A percentile compares a stretch with the other conserved stretches of the same genome.
Conservation (phyloP, 371 early-diverging fungal genomes). For the Mucor indicus region DNA sequence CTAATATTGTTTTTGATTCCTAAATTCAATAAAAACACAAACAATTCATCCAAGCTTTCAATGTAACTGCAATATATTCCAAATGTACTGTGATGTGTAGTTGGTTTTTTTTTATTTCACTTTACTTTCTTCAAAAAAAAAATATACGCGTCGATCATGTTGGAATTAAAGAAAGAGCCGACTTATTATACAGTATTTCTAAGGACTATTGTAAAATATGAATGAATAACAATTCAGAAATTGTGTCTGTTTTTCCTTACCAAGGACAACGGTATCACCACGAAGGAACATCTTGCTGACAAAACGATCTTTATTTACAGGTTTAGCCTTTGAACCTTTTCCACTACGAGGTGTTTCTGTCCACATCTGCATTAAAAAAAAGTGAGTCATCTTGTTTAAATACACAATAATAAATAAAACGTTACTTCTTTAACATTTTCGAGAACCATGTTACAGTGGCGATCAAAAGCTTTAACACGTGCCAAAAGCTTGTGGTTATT, state of each 20-base stretch:
- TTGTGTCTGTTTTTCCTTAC: constrained; percentile 23
- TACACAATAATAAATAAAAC: neutral
- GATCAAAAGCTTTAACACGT: constrained; percentile 97
- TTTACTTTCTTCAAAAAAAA: too few species aligned
- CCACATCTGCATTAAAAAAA: constrained; percentile 77
- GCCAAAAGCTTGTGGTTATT: constrained; percentile 97
- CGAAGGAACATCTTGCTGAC: constrained; percentile 97
- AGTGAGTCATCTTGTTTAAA: neutral
- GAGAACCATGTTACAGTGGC: constrained; percentile 98
- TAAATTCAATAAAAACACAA: too few species aligned
- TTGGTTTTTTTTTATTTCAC: too few species aligned
- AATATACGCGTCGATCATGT: too few species aligned
- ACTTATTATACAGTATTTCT: constrained; percentile 42
- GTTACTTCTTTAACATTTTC: constrained; percentile 96
- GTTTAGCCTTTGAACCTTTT: constrained; percentile 91
- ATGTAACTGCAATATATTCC: too few species aligned
- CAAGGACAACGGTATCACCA: constrained; percentile 94
- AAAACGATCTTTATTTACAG: constrained; percentile 97
- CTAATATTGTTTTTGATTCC: too few species aligned
- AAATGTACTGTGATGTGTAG: too few species aligned
- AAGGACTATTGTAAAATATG: constrained; percentile 16
- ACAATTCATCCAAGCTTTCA: too few species aligned
- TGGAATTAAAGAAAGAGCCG: too few species aligned
- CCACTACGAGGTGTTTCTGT: constrained; percentile 88
- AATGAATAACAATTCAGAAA: neutral